Conservation (phyloP, 768 basidiomycete genomes). For the Clavaria fumosa region DNA sequence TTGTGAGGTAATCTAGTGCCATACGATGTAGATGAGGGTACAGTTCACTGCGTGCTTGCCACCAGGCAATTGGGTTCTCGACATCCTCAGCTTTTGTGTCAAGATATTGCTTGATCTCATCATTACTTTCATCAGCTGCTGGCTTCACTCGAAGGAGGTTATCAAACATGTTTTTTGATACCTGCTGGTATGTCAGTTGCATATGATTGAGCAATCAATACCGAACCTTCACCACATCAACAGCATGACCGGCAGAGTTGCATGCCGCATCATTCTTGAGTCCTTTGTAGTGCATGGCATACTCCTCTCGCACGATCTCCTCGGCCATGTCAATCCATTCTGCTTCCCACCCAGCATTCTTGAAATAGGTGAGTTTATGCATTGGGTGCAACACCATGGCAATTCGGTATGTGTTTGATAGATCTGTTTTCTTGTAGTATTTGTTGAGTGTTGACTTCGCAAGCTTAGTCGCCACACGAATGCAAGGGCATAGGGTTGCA, state of each 20-base stretch:
- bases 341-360: constrained; percentile 14
- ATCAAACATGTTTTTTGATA: not conserved
- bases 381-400: constrained; percentile 21
- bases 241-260: constrained; percentile 8
- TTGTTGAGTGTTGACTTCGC: constrained; percentile 11
- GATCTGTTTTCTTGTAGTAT: constrained; percentile 14
- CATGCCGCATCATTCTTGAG: not conserved
- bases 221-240: not conserved
- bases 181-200: not conserved
- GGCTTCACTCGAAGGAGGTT: not conserved
- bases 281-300: not conserved
- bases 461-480: constrained; percentile 9
- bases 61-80: constrained; percentile 17
- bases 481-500: constrained; percentile 1
- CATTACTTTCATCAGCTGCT: constrained; percentile 7
- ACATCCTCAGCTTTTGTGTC: constrained; percentile 13
- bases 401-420: constrained; percentile 11
- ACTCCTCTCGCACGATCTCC: constrained; percentile 13
- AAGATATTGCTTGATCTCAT: constrained; percentile 19
- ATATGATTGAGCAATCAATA: not conserved
- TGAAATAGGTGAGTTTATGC: constrained; percentile 23
- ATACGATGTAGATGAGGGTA: constrained; percentile 20
- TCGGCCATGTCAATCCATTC: constrained; percentile 18
- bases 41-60: constrained; percentile 11
- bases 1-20: constrained; percentile 10